phyloP scores from a whole-genome alignment of 257 asterid species.

The Primulina tabacum region DNA sequence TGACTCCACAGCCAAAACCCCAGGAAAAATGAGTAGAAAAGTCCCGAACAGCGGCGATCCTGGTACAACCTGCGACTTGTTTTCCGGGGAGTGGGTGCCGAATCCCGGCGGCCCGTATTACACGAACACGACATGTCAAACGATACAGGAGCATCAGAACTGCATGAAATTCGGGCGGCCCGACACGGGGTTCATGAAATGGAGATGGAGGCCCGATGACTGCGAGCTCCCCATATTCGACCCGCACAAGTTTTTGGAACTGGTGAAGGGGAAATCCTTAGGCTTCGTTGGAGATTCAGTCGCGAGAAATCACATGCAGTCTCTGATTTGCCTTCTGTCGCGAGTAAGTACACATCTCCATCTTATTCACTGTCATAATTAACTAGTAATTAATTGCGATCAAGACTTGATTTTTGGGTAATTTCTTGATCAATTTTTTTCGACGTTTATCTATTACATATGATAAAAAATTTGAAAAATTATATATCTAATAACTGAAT shows the following conservation, averaged over 20 bases:
- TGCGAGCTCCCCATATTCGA: conserved; percentile 71
- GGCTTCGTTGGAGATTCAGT: conserved; percentile 89
- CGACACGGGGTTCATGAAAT: conserved; percentile 57
- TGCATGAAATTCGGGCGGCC: conserved; percentile 80
- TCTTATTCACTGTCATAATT: no score
- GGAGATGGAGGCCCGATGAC: conserved; percentile 81
- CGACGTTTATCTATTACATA: no score
- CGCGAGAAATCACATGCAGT: conserved; percentile 85
- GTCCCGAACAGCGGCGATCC: no score
- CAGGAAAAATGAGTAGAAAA: no score
- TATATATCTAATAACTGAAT: no score
- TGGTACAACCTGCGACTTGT: conserved; percentile 41
- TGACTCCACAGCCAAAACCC: not conserved
- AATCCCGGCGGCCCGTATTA: conserved; percentile 66
- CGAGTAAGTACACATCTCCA: conserved; percentile 36
- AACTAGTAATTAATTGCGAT: not conserved
- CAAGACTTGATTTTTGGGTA: not conserved
- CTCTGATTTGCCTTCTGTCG: conserved; percentile 72
- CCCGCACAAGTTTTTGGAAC: conserved; percentile 47
- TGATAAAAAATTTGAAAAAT: no score
- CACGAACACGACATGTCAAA: conserved; percentile 57
- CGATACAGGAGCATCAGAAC: conserved; percentile 80
- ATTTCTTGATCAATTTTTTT: no score
- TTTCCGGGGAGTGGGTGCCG: conserved; percentile 65
- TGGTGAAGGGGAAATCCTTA: conserved; percentile 65